Evolutionary conservation across 1,139 yeast species (phyloP).

Genomic region (Sugiyamaella xylanicola): DNA sequence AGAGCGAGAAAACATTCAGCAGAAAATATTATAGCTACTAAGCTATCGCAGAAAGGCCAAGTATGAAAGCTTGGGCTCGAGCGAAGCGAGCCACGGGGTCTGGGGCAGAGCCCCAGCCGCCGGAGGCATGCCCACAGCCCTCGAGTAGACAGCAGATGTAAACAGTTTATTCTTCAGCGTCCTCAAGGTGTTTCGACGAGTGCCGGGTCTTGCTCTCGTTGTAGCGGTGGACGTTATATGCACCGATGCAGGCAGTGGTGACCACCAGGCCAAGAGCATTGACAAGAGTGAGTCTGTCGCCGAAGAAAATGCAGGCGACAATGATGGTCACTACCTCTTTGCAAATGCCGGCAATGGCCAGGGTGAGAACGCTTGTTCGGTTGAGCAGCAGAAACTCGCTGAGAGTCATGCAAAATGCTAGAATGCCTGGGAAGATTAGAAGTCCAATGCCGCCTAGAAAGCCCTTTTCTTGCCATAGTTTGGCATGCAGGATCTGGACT

Average conservation of each 20-base stretch:
- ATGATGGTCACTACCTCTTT: conserved; percentile 85
- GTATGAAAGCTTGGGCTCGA: too few species aligned
- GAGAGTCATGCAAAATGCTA: conserved; percentile 88
- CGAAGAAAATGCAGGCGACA: conserved; percentile 69
- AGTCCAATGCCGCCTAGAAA: conserved; percentile 55
- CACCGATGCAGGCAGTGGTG: conserved; percentile 75
- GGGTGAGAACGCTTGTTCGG: conserved; percentile 80
- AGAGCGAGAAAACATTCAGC: too few species aligned
- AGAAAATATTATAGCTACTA: too few species aligned
- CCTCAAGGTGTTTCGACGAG: not conserved
- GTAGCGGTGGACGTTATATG: conserved; percentile 57
- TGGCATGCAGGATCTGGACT: conserved; percentile 51
- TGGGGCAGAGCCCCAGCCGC: conserved; percentile 16
- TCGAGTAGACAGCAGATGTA: not conserved
- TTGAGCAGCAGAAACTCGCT: conserved; percentile 84
- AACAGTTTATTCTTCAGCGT: conserved; percentile 1
- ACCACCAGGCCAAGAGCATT: conserved; percentile 75
- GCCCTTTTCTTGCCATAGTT: conserved; percentile 67
- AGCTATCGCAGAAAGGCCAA: too few species aligned
- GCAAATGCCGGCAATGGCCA: conserved; percentile 88
- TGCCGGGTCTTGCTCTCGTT: conserved; percentile 6
- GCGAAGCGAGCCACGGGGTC: conserved; percentile 17
- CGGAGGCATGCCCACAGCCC: not conserved
- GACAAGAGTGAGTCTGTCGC: conserved; percentile 66
- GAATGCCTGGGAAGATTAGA: conserved; percentile 75